These are phyloP conservation scores for Pestalotiopsis sp. DNA, from an alignment of 2,329 filamentous ascomycete genomes.

Conservation along the genomic window DNA sequence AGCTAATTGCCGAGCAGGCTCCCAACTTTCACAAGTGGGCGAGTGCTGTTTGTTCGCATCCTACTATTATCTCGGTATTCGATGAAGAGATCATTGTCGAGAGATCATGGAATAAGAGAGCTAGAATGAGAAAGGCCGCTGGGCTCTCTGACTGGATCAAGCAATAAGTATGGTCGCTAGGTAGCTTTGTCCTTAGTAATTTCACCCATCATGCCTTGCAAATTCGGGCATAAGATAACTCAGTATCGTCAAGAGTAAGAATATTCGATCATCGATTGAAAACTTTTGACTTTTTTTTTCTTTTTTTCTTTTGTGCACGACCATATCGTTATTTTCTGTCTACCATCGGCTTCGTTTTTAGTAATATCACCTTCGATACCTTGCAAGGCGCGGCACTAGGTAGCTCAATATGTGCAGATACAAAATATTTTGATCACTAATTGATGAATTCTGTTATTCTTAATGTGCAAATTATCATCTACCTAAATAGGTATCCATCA, in stretches of 20 bases:
- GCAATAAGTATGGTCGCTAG: neutral
- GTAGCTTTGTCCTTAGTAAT: neutral
- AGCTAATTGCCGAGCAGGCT: constrained; percentile 10
- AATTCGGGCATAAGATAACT: too few species aligned
- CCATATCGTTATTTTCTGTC: too few species aligned
- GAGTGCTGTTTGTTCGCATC: constrained; percentile 13
- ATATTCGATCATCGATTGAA: too few species aligned
- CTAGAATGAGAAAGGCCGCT: constrained; percentile 16
- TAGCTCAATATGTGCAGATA: too few species aligned
- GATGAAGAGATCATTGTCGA: constrained; percentile 17
- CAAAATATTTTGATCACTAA: too few species aligned
- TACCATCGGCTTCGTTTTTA: too few species aligned
- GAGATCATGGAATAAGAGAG: constrained; percentile 15
- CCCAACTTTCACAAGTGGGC: constrained; percentile 20
- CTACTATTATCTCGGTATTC: constrained; percentile 16
- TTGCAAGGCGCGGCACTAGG: too few species aligned
- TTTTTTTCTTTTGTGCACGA: too few species aligned
- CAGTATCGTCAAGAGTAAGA: too few species aligned
- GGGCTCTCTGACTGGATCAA: constrained; percentile 9
- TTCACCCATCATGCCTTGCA: neutral
- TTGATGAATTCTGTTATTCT: neutral
- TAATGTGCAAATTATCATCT: neutral
- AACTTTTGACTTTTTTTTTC: too few species aligned
- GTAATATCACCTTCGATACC: too few species aligned
- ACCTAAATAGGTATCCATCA: neutral